Percentiles rank a stretch among this genome's conserved stretches.
Evolutionary conservation across 805 yeast genomes (phyloP).

Genomic region (Pichia cabralensis): DNA sequence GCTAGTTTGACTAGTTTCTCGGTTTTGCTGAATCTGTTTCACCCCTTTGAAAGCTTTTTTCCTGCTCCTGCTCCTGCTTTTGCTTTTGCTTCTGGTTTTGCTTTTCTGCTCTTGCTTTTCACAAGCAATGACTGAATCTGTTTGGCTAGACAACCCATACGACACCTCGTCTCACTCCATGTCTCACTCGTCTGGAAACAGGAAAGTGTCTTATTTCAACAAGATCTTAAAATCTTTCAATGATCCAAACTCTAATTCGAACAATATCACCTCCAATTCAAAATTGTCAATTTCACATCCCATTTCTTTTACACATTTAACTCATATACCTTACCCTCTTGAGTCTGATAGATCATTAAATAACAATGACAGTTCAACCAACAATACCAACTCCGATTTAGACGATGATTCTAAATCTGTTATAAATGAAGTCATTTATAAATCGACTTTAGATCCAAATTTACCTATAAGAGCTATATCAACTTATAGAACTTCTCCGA

Average conservation of each 20-base stretch:
- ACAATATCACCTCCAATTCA: not conserved
- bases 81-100: not conserved
- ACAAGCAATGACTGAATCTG: conserved; percentile 2
- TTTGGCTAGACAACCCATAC: conserved; percentile 11
- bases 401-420: not conserved
- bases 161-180: no score
- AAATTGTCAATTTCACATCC: conserved; percentile 22
- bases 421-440: not conserved
- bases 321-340: no score
- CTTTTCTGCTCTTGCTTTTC: not conserved
- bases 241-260: not conserved
- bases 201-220: no score
- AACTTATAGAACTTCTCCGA: conserved; percentile 25
- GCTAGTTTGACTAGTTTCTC: not conserved
- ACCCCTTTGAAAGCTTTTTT: no score
- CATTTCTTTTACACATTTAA: conserved; percentile 24
- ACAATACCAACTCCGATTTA: no score
- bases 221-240: conserved; percentile 8
- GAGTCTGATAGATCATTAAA: no score
- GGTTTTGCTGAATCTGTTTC: no score
- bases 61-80: not conserved
- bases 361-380: no score
- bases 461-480: conserved; percentile 19
- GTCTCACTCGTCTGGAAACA: no score
- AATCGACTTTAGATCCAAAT: conserved; percentile 9